These are phyloP conservation scores for Hibiscus tridactylites DNA, from an alignment of 345 rosid genomes.

Conservation along the genomic window DNA sequence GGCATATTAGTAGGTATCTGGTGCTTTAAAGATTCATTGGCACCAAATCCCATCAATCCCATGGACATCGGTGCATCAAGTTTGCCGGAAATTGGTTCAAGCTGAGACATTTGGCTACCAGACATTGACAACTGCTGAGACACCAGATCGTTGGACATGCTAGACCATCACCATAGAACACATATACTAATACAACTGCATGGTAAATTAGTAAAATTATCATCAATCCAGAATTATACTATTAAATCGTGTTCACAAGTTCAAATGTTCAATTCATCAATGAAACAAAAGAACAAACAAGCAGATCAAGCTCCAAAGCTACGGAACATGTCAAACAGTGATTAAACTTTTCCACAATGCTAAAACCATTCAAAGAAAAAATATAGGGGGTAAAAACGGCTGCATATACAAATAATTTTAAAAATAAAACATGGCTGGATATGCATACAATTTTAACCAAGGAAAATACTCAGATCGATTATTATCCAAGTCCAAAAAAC, in stretches of 20 bases:
- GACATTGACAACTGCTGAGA: conserved; percentile 35
- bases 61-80: conserved; percentile 30
- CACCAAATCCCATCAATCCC: conserved; percentile 26
- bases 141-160: conserved; percentile 48
- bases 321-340: background rate
- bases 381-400: background rate
- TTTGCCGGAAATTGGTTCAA: conserved; percentile 31
- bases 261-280: background rate
- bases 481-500: background rate
- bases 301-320: background rate
- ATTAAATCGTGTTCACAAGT: background rate
- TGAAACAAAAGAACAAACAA: background rate
- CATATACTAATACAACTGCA: conserved; percentile 19
- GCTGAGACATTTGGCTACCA: conserved; percentile 33
- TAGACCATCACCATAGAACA: conserved; percentile 15
- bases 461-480: background rate
- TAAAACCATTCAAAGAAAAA: background rate
- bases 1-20: background rate
- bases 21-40: too few relatives aligned
- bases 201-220: background rate
- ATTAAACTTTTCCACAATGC: background rate
- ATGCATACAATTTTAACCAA: background rate
- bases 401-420: background rate
- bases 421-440: background rate
- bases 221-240: background rate